These are phyloP conservation scores for Incumbomyces delicatus DNA, from an alignment of 2,329 filamentous ascomycete genomes.

Conservation along the genomic window DNA sequence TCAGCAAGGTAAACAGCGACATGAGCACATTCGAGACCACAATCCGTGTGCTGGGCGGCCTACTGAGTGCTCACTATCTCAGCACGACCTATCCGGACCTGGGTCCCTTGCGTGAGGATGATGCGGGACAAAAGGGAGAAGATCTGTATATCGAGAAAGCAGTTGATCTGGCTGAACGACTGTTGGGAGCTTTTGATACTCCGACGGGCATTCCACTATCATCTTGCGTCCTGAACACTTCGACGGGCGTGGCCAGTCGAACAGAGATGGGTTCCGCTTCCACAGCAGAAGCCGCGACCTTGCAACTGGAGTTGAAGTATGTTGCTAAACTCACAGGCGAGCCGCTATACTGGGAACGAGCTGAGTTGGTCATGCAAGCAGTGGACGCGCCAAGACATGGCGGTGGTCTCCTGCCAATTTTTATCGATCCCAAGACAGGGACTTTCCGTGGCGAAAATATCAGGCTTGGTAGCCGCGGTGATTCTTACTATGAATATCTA, in stretches of 20 bases:
- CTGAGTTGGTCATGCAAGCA: slow-evolving; percentile 82
- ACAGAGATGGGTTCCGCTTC: slow-evolving; percentile 62
- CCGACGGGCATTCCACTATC: slow-evolving; percentile 79
- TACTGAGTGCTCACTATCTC: slow-evolving; percentile 91
- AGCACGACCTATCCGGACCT: slow-evolving; percentile 72
- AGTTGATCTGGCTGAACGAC: slow-evolving; percentile 77
- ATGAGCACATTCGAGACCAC: slow-evolving; percentile 98
- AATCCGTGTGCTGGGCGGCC: slow-evolving; percentile 89
- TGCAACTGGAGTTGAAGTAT: slow-evolving; percentile 97
- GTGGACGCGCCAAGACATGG: slow-evolving; percentile 70
- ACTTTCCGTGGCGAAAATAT: slow-evolving; percentile 77
- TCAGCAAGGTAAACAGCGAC: slow-evolving; percentile 77
- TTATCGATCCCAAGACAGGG: slow-evolving; percentile 69
- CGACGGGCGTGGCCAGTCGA: slow-evolving; percentile 60
- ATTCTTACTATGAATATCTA: slow-evolving; percentile 98
- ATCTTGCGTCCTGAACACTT: slow-evolving; percentile 75
- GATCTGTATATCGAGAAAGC: slow-evolving; percentile 95
- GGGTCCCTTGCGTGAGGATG: slow-evolving; percentile 62
- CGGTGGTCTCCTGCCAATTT: slow-evolving; percentile 86
- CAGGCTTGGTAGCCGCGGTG: slow-evolving; percentile 81
- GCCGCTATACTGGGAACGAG: slow-evolving; percentile 81
- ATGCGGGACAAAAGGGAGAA: slow-evolving; percentile 64
- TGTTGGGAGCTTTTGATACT: slow-evolving; percentile 81
- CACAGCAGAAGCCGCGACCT: slow-evolving; percentile 80
- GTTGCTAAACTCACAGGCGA: slow-evolving; percentile 90